phyloP scores from a whole-genome alignment of 2,329 filamentous ascomycete genomes.

The Aspergillus ochraceus region DNA sequence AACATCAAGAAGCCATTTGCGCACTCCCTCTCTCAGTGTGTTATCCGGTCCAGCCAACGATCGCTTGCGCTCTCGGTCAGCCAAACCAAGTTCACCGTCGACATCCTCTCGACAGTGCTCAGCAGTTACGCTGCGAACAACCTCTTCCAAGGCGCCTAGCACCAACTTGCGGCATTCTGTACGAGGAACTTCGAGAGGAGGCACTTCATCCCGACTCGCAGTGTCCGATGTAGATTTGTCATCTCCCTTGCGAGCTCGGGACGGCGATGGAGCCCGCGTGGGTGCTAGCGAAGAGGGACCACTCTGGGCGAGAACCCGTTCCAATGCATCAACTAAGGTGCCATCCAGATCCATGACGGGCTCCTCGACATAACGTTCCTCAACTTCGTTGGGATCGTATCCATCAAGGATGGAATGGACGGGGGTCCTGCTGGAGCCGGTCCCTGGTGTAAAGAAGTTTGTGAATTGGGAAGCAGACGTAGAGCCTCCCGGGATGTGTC shows the following conservation, averaged over 20 bases:
- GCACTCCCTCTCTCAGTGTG: slow-evolving; percentile 56
- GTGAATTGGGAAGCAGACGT: slow-evolving; percentile 27
- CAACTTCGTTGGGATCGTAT: slow-evolving; percentile 34
- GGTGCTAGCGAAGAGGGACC: slow-evolving; percentile 42
- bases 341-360: slow-evolving; percentile 58
- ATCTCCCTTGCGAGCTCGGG: slow-evolving; percentile 35
- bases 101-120: slow-evolving; percentile 45
- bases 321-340: slow-evolving; percentile 58
- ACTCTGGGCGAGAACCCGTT: slow-evolving; percentile 53
- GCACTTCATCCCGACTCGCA: slow-evolving; percentile 27
- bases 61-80: slow-evolving; percentile 36
- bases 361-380: slow-evolving; percentile 56
- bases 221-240: slow-evolving; percentile 24
- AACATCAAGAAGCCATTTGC: slow-evolving; percentile 55
- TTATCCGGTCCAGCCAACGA: slow-evolving; percentile 45
- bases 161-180: slow-evolving; percentile 56
- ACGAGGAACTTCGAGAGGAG: slow-evolving; percentile 48
- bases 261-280: slow-evolving; percentile 43
- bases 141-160: slow-evolving; percentile 57
- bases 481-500: slow-evolving; percentile 24
- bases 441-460: slow-evolving; percentile 24
- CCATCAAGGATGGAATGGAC: slow-evolving; percentile 17
- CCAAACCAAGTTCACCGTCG: slow-evolving; percentile 29
- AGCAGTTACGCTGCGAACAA: slow-evolving; percentile 56
- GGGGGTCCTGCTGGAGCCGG: slow-evolving; percentile 26